phyloP scores from a whole-genome alignment of 306 rosid genomes.

The Malus asiatica region DNA sequence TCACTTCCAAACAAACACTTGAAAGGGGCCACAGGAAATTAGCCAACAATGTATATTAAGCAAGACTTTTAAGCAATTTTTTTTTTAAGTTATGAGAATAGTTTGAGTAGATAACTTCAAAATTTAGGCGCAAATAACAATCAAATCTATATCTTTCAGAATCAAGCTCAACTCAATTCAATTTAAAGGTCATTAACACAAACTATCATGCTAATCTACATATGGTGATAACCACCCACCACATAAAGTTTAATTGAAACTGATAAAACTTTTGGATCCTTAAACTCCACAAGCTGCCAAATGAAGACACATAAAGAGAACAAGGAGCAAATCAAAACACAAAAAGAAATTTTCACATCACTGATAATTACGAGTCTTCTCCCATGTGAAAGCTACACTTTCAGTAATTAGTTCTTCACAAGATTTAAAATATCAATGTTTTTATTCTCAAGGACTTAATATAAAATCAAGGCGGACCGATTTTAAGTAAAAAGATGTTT shows the following conservation, averaged over 20 bases:
- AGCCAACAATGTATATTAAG: background rate
- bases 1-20: background rate
- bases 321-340: background rate
- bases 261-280: background rate
- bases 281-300: background rate
- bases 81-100: background rate
- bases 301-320: background rate
- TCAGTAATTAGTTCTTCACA: background rate
- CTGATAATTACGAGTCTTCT: background rate
- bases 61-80: background rate
- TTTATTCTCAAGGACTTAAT: background rate
- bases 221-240: background rate
- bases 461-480: background rate
- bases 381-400: background rate
- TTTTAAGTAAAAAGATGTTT: background rate
- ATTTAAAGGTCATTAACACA: background rate
- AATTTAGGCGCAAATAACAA: background rate
- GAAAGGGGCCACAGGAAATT: background rate
- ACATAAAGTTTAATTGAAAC: background rate
- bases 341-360: background rate
- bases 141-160: background rate
- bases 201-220: background rate
- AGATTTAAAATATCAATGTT: background rate
- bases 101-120: background rate
- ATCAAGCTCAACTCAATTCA: background rate